phyloP scores from a whole-genome alignment of 306 rosid species.

The Hylodesmum podocarpum region DNA sequence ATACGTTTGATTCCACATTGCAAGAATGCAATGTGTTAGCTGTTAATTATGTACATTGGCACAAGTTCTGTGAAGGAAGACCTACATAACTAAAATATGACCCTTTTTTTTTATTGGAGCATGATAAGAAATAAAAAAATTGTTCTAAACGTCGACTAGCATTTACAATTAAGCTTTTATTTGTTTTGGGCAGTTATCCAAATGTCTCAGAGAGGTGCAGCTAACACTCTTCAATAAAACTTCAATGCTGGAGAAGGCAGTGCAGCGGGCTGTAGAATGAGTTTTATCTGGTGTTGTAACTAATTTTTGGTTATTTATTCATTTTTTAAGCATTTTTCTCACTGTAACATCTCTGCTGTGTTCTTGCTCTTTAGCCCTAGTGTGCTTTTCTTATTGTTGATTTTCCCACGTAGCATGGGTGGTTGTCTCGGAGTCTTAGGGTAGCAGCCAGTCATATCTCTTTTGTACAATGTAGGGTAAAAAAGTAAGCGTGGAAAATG shows the following conservation, averaged over 20 bases:
- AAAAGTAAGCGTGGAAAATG: conserved; percentile 26
- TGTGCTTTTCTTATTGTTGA: not conserved
- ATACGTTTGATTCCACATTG: not conserved
- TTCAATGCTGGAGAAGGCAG: conserved; percentile 89
- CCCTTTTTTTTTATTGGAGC: not conserved
- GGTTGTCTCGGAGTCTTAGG: conserved; percentile 13
- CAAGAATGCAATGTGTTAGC: not conserved
- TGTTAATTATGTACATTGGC: not conserved
- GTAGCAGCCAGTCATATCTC: conserved; percentile 40
- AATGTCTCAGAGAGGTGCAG: conserved; percentile 85
- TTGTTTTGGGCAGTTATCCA: conserved; percentile 51
- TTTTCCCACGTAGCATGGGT: conserved; percentile 2
- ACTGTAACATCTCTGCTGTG: conserved; percentile 33
- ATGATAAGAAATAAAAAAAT: not conserved
- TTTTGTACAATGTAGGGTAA: conserved; percentile 48
- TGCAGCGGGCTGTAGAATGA: conserved; percentile 45
- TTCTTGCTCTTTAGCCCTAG: conserved; percentile 17
- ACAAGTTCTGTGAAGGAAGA: conserved; percentile 9
- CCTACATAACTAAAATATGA: not conserved
- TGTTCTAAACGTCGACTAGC: not conserved
- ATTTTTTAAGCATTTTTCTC: conserved; percentile 28
- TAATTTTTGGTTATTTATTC: conserved; percentile 42
- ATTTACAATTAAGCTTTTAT: conserved; percentile 17
- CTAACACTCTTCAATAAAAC: conserved; percentile 90
- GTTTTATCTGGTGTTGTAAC: conserved; percentile 34